Conservation (phyloP, 1,284 basidiomycete genomes). For the Moniliella sp. region DNA sequence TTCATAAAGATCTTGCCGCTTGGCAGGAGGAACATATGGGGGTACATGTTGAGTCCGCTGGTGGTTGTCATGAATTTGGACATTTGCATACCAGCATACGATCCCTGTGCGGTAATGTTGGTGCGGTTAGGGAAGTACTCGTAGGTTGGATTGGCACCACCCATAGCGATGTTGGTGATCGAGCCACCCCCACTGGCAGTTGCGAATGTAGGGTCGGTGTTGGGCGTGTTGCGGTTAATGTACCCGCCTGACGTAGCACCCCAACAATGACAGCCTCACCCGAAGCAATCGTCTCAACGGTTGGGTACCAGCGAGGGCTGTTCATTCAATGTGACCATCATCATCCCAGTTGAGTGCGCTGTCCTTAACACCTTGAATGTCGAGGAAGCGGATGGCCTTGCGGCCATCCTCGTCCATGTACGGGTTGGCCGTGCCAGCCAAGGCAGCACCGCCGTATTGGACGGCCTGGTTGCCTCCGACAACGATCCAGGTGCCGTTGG, state of each 20-base stretch:
- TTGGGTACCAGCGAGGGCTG: constrained; percentile 25
- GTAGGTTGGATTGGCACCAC: constrained; percentile 23
- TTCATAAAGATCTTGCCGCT: constrained; percentile 31
- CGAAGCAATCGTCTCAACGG: constrained; percentile 24
- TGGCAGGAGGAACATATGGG: constrained; percentile 30
- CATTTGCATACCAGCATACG: no score
- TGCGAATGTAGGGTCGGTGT: constrained; percentile 13
- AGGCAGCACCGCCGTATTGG: constrained; percentile 22
- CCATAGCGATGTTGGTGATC: constrained; percentile 7
- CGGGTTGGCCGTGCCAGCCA: constrained; percentile 3
- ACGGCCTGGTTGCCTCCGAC: constrained; percentile 34
- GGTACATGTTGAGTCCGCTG: constrained; percentile 30
- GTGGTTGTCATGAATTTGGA: constrained; percentile 23
- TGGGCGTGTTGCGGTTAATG: constrained; percentile 31
- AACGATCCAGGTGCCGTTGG: constrained; percentile 33
- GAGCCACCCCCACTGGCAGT: not conserved
- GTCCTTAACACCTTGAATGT: no score
- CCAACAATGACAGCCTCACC: constrained; percentile 25
- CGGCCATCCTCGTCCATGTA: constrained; percentile 27
- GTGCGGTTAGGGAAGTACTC: constrained; percentile 32
- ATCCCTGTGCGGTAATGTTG: no score
- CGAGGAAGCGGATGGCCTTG: constrained; percentile 22
- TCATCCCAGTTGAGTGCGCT: no score
- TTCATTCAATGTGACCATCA: no score
- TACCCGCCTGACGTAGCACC: constrained; percentile 28